Conservation (phyloP, 345 rosid genomes). For the Raphanus raphanistrum region DNA sequence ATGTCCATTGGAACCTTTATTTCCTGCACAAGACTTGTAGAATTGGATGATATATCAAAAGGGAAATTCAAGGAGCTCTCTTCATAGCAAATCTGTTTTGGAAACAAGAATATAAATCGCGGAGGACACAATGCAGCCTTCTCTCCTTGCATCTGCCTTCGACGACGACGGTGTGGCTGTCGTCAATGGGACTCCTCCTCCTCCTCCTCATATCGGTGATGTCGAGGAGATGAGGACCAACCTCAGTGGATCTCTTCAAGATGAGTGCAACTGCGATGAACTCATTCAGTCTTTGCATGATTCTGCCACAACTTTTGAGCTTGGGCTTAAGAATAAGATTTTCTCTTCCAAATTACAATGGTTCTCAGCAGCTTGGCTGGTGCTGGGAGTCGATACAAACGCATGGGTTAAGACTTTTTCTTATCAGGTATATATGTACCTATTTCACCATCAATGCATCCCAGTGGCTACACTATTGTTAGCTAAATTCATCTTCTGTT, state of each 20-base stretch:
- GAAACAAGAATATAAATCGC: constrained; percentile 43
- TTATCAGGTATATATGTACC: constrained; percentile 67
- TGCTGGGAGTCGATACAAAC: constrained; percentile 82
- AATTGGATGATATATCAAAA: constrained; percentile 48
- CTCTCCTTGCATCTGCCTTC: constrained; percentile 62
- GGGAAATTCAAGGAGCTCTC: constrained; percentile 46
- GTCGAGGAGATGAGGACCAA: constrained; percentile 75
- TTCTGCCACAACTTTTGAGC: constrained; percentile 82
- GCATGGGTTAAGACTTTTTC: constrained; percentile 88
- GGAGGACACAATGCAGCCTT: constrained; percentile 40
- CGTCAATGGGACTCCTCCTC: constrained; percentile 58
- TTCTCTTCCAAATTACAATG: constrained; percentile 61
- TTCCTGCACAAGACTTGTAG: constrained; percentile 44
- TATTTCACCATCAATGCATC: neutral
- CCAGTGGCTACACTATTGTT: neutral
- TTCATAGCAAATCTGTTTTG: constrained; percentile 24
- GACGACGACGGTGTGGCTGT: constrained; percentile 83
- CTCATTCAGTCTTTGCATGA: constrained; percentile 85
- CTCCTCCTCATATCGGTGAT: constrained; percentile 41
- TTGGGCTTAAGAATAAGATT: constrained; percentile 62
- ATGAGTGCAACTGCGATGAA: constrained; percentile 64
- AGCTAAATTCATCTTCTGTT: constrained; percentile 35
- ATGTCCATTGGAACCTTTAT: constrained; percentile 44
- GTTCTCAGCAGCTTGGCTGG: constrained; percentile 91
- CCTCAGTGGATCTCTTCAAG: constrained; percentile 65